Percentiles rank a stretch among this genome's conserved stretches.
Conservation (phyloP, 2,329 filamentous ascomycete genomes). For the Epichloe brachyelytri region DNA sequence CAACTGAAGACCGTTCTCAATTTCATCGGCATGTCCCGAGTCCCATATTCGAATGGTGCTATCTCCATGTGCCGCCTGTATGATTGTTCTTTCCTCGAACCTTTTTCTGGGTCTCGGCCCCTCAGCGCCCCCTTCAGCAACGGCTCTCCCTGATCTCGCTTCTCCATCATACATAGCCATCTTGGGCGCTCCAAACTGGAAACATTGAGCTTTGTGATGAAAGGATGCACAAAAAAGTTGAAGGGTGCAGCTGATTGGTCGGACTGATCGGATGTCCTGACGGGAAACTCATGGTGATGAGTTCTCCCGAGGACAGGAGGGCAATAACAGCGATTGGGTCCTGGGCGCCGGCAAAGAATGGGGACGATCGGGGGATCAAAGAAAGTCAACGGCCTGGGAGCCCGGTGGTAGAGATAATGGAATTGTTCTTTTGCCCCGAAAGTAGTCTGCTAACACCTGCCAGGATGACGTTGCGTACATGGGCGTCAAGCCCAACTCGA, state of each 20-base stretch:
- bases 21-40: constrained; percentile 78
- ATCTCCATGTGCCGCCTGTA: constrained; percentile 81
- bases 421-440: constrained; percentile 61
- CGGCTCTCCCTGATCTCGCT: constrained; percentile 61
- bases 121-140: constrained; percentile 71
- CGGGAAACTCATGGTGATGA: constrained; percentile 83
- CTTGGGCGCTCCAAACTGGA: constrained; percentile 61
- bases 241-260: constrained; percentile 84
- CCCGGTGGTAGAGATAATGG: constrained; percentile 65
- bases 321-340: constrained; percentile 80
- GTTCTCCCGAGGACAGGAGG: constrained; percentile 71
- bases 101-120: constrained; percentile 56
- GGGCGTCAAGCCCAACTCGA: constrained; percentile 81
- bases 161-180: constrained; percentile 89
- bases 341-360: constrained; percentile 76
- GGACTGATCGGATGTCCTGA: constrained; percentile 83
- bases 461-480: constrained; percentile 86
- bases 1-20: constrained; percentile 71
- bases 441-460: constrained; percentile 68
- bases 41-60: constrained; percentile 91
- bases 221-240: constrained; percentile 80
- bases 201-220: constrained; percentile 61
- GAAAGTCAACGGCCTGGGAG: constrained; percentile 66
- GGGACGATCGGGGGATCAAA: constrained; percentile 71
- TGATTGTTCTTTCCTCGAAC: constrained; percentile 71